A percentile compares a stretch with the other conserved stretches of the same genome.
Evolutionary conservation across 805 yeast species (phyloP).

Genomic region (Sugiyamaella mastotermitis): DNA sequence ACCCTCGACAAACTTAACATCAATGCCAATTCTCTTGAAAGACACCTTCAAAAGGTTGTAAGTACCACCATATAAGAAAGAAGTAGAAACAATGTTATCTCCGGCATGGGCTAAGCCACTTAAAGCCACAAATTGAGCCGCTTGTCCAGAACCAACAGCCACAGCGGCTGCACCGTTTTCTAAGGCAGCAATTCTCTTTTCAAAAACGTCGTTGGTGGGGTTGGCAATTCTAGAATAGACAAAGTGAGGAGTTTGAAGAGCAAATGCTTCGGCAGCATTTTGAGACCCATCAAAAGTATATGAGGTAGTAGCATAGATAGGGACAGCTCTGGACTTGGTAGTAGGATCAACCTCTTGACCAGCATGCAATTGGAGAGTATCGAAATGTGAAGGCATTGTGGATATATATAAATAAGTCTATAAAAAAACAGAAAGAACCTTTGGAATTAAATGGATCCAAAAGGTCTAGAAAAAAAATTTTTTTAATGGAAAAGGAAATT

Average conservation of each 20-base stretch:
- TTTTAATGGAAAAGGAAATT: too few relatives aligned
- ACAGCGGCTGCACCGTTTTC: constrained; percentile 91
- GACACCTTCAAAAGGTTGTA: constrained; percentile 92
- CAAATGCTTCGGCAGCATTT: constrained; percentile 89
- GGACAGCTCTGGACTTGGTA: constrained; percentile 79
- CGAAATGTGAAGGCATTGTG: constrained; percentile 50
- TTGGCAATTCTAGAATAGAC: constrained; percentile 87
- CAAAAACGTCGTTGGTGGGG: constrained; percentile 90
- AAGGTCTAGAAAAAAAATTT: too few relatives aligned
- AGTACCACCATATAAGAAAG: constrained; percentile 92
- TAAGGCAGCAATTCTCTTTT: constrained; percentile 84
- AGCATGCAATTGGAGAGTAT: constrained; percentile 90
- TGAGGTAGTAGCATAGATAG: constrained; percentile 88
- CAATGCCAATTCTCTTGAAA: constrained; percentile 83
- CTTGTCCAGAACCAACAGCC: constrained; percentile 92
- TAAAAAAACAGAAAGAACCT: too few relatives aligned
- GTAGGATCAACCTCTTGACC: constrained; percentile 72
- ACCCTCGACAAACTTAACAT: constrained; percentile 78
- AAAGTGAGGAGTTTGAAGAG: constrained; percentile 75
- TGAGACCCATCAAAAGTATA: constrained; percentile 81
- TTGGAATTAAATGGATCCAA: too few relatives aligned
- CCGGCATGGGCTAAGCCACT: constrained; percentile 81
- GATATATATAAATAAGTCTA: too few relatives aligned
- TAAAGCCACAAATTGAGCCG: constrained; percentile 85
- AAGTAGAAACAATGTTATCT: constrained; percentile 82